Base-by-base conservation (phyloP, 352 stramenopile species). In the Phytophthora cactorum region DNA sequence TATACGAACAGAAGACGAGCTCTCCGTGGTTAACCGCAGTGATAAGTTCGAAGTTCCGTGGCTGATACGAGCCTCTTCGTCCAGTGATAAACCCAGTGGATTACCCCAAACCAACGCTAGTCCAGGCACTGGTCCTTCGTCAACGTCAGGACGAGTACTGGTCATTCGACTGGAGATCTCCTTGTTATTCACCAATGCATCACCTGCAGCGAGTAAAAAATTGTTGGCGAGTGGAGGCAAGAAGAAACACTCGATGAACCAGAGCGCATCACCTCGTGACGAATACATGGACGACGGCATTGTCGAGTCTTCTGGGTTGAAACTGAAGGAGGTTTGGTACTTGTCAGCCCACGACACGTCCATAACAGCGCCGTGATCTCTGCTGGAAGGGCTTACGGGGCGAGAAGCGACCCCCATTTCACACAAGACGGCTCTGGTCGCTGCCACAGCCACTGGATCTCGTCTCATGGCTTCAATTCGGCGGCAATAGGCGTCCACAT, bases 51-150 rank as follows among this genome's bases (percentile, higher is more conserved):
- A 36, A n/a, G 44, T 17, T n/a, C 52, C 52, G 1, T 59, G 7
- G 11, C 39, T 74, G 27, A 83, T 66, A 9, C 71, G 73, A 22
- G 75, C 66, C 56, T 88, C 78, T 44, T 92, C 83, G 28, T 92
- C 85, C 10, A 93, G 61, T 0, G 85, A 90, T n/a, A 93, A 52
- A 0, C 85, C 85, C 11, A 76, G 73, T 0, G 69, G 70, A n/a
- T 78, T 81, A 0, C 85, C 85, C 85, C 85, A 93, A 14, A 75
- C 38, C 10, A 93, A 68, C 2, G 78, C 77, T n/a, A 88, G 56
- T 3, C 85, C 85, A n/a, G 82, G 80, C 11, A 76, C 63, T 8
- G 63, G 31, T 43, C 60, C 39, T 52, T 77, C 22, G 14, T 57
- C 56, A 14, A 46, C 5, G 9, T 53, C 56, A 8, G 38, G 59